A percentile compares a stretch with the other conserved stretches of the same genome.
Conservation (phyloP, 441 rosid species). For the Pelargonium citronellum region DNA sequence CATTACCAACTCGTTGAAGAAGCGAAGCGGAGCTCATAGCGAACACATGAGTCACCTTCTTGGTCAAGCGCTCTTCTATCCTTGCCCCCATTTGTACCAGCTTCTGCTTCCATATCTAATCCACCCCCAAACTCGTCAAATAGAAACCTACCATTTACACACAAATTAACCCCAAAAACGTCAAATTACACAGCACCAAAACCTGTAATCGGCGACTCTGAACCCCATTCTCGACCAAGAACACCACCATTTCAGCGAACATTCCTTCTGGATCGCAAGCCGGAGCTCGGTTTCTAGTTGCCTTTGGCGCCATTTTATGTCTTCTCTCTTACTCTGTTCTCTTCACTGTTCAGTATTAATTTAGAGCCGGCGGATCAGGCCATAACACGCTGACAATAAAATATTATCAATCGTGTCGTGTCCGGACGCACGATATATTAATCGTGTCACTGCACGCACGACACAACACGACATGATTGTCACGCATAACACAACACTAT, state of each 20-base stretch:
- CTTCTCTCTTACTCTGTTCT: neutral
- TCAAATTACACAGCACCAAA: neutral
- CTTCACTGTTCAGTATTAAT: neutral
- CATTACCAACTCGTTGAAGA: slow-evolving; percentile 33
- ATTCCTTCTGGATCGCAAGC: slow-evolving; percentile 59
- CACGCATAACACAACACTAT: too few species aligned
- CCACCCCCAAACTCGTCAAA: slow-evolving; percentile 9
- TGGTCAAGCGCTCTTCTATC: slow-evolving; percentile 43
- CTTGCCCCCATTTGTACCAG: slow-evolving; percentile 75
- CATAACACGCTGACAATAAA: too few species aligned
- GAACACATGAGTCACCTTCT: slow-evolving; percentile 58
- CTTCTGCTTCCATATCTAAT: slow-evolving; percentile 87
- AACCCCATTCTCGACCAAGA: slow-evolving; percentile 55
- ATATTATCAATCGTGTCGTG: too few species aligned
- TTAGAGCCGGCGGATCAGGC: too few species aligned
- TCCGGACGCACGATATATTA: too few species aligned
- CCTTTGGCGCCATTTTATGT: slow-evolving; percentile 66
- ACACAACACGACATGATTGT: too few species aligned
- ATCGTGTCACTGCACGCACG: too few species aligned
- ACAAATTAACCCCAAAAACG: neutral
- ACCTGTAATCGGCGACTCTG: slow-evolving; percentile 88
- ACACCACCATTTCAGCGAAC: slow-evolving; percentile 63
- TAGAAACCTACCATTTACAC: neutral
- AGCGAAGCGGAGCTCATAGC: slow-evolving; percentile 47
- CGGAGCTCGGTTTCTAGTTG: slow-evolving; percentile 36